These are phyloP conservation scores for Fusarium transvaalense DNA, from an alignment of 2,329 filamentous ascomycete species.

Conservation along the genomic window DNA sequence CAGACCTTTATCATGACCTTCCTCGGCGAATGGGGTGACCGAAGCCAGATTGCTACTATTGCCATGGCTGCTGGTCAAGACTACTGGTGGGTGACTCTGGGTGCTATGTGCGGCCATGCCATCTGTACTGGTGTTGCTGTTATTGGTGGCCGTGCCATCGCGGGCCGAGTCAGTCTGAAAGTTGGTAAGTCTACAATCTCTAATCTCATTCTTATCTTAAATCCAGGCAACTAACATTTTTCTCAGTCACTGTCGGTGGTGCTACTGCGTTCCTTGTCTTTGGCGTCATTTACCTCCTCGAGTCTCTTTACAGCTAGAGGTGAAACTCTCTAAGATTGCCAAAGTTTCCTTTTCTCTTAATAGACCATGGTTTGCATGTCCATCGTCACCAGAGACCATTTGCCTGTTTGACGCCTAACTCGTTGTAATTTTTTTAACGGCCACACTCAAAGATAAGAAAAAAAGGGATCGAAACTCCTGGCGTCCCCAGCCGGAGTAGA, in stretches of 20 bases:
- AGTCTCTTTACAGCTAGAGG: constrained; percentile 73
- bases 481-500: constrained; percentile 4
- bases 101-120: constrained; percentile 86
- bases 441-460: constrained; percentile 16
- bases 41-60: constrained; percentile 97
- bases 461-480: constrained; percentile 11
- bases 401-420: constrained; percentile 37
- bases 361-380: constrained; percentile 24
- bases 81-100: constrained; percentile 98
- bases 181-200: constrained; percentile 77
- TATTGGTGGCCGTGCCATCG: constrained; percentile 90
- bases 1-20: constrained; percentile 99
- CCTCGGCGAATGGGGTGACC: constrained; percentile 96
- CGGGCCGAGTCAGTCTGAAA: constrained; percentile 92
- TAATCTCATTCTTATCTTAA: neutral
- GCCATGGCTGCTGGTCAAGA: constrained; percentile 98
- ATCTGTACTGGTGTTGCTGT: constrained; percentile 94
- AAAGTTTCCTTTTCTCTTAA: constrained; percentile 20
- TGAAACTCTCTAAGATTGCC: constrained; percentile 8
- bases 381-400: constrained; percentile 24
- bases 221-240: constrained; percentile 39
- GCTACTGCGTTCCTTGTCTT: constrained; percentile 92
- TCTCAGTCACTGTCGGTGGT: constrained; percentile 87
- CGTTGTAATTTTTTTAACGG: constrained; percentile 45
- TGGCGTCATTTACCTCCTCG: constrained; percentile 89